phyloP scores from a whole-genome alignment of 495 filamentous ascomycete genomes.

The Trichoderma virens region DNA sequence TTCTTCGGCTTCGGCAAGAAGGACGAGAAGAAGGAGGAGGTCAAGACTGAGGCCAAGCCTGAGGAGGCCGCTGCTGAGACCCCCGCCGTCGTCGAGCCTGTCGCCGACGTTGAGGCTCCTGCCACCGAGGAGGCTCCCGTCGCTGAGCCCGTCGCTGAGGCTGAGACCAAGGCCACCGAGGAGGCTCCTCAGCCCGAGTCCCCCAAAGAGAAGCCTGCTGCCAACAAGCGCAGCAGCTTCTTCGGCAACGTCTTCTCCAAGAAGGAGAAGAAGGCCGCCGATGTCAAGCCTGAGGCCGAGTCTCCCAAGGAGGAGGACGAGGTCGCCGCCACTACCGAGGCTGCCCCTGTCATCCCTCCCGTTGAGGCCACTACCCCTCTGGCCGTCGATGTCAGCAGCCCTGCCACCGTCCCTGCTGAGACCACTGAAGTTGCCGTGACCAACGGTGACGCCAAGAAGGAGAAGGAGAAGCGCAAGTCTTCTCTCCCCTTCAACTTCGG shows the following conservation, averaged over 20 bases:
- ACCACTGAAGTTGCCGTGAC: conserved; percentile 35
- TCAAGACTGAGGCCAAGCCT: conserved; percentile 21
- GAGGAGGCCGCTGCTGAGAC: conserved; percentile 25
- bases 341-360: conserved; percentile 48
- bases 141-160: conserved; percentile 17
- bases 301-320: conserved; percentile 27
- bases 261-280: conserved; percentile 40
- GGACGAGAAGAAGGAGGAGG: conserved; percentile 31
- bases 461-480: conserved; percentile 55
- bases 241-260: conserved; percentile 45
- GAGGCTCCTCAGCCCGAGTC: conserved; percentile 25
- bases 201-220: conserved; percentile 14
- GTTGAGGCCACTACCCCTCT: conserved; percentile 49
- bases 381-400: conserved; percentile 37
- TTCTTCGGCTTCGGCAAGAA: conserved; percentile 70
- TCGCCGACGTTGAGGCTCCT: conserved; percentile 18
- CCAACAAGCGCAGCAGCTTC: conserved; percentile 39
- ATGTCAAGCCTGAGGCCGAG: conserved; percentile 43
- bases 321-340: conserved; percentile 30
- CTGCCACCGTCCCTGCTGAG: conserved; percentile 28
- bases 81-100: conserved; percentile 19
- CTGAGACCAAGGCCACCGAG: conserved; percentile 27
- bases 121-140: conserved; percentile 28
- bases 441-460: conserved; percentile 45
- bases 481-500: conserved; percentile 46